Evolutionary conservation across 257 asterid species (phyloP), one percentile per base, ranked within the genome.

Genomic region (Nicotiana noctiflora): DNA sequence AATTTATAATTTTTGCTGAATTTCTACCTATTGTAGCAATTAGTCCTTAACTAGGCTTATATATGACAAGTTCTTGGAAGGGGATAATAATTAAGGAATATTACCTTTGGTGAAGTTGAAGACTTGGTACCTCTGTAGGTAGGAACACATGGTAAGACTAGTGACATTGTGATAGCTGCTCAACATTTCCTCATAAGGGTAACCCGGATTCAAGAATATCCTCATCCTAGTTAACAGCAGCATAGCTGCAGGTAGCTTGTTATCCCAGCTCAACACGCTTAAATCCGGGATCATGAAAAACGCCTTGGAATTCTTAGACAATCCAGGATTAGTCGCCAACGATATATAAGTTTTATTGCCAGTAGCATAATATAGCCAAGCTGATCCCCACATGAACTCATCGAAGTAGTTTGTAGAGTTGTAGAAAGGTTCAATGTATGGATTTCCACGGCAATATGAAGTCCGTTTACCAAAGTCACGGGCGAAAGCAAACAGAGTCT

Each of bases 191-290:
- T 95, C 99, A 53, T 92, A 95, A 5, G 99, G 99, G 62, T 92
- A 93, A 0, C 99, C 98, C 0, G 98, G 99, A 86, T 86, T 90
- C 83, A 93, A 63, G 74, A 92, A 88, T 76, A 93, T 27, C 86
- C 99, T 87, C 12, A 85, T 67, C 81, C 98, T 87, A 8, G 95
- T 90, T 81, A 95, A 60, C 18, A 95, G 63, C 60, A 95, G 81
- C 97, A 92, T 93, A 1, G 97, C 98, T 4, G 93, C 99, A 13
- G 99, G 99, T 80, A 92, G 53, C 84, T 95, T 95, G 64, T 95
- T 95, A 52, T 95, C 97, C 99, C 97, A 93, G 74, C 98, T 95
- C 79, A 92, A 23, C 1, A 90, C 98, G 4, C 97, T 89, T 86
- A 89, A 80, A 84, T 92, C 97, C 0, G 91, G 90, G 10, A 5